Evolutionary conservation across 176 grass and related monocot genomes (phyloP).

Genomic region (Zoysia japonica): DNA sequence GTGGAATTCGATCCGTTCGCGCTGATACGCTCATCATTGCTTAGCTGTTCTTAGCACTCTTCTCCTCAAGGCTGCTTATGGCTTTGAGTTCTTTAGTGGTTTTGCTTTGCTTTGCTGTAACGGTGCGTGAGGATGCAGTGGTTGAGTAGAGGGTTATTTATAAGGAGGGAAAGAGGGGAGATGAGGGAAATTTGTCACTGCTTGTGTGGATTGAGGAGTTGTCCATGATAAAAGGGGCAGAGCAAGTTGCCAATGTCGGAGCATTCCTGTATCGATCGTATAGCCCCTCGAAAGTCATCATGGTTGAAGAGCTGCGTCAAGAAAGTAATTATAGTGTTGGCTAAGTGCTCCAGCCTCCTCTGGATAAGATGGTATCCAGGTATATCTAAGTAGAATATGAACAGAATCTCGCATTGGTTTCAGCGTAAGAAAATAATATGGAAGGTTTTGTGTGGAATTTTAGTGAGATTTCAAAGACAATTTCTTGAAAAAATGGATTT

Average conservation of each 20-base stretch:
- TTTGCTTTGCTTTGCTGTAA: constrained; percentile 20
- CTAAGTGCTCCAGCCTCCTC: no score
- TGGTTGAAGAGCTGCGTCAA: constrained; percentile 25
- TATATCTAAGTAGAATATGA: no score
- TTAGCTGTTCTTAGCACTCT: constrained; percentile 18
- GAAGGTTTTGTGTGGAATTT: no score
- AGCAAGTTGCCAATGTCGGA: constrained; percentile 11
- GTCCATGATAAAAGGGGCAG: neutral
- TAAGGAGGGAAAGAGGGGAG: constrained; percentile 33
- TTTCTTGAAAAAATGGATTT: no score
- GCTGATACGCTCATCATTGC: constrained; percentile 13
- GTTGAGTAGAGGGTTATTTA: constrained; percentile 54
- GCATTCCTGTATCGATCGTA: neutral
- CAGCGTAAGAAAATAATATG: no score
- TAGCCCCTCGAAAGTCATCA: neutral
- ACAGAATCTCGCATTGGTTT: no score
- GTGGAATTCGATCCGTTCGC: neutral
- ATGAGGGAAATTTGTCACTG: constrained; percentile 37
- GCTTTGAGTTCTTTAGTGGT: constrained; percentile 21
- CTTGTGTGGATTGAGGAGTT: constrained; percentile 7
- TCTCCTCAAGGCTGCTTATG: constrained; percentile 1
- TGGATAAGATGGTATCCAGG: no score
- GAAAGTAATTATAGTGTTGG: neutral
- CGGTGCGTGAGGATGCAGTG: constrained; percentile 34
- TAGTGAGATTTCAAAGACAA: no score